Evolutionary conservation across 192 early-diverging fungal genomes (phyloP).

Genomic region (Coemansia sp.): DNA sequence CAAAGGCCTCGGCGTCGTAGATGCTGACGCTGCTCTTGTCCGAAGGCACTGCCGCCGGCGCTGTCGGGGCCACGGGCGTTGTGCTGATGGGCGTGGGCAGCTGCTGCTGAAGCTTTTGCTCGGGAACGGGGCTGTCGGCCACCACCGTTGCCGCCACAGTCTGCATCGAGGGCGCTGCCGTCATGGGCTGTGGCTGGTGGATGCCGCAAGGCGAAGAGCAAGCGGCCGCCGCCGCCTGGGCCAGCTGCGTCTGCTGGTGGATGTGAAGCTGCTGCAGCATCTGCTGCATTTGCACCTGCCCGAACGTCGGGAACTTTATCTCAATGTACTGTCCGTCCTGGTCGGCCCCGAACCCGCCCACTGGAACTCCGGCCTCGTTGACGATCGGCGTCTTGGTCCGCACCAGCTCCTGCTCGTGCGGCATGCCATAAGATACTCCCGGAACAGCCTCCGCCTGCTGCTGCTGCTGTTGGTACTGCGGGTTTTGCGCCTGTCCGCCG

Average conservation of each 20-base stretch:
- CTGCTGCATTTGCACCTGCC: slow-evolving; percentile 52
- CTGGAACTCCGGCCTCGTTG: slow-evolving; percentile 30
- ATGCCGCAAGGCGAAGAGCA: background rate
- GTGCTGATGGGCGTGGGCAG: slow-evolving; percentile 27
- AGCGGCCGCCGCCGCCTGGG: background rate
- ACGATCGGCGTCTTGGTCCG: slow-evolving; percentile 33
- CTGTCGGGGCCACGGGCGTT: slow-evolving; percentile 8
- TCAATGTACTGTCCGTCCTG: slow-evolving; percentile 55
- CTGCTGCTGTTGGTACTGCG: slow-evolving; percentile 1
- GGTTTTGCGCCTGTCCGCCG: background rate
- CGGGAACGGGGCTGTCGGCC: background rate
- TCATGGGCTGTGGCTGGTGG: slow-evolving; percentile 8
- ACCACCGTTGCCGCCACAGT: background rate
- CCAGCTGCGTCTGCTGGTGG: slow-evolving; percentile 17
- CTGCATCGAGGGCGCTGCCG: slow-evolving; percentile 4
- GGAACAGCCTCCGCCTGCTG: slow-evolving; percentile 7
- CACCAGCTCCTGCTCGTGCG: background rate
- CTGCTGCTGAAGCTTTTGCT: slow-evolving; percentile 7
- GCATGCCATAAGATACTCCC: background rate
- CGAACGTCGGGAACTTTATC: slow-evolving; percentile 56
- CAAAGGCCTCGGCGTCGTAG: slow-evolving; percentile 46
- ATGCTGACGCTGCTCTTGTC: slow-evolving; percentile 35
- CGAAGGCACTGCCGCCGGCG: background rate
- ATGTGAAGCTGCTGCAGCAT: slow-evolving; percentile 56
- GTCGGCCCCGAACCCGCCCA: slow-evolving; percentile 47